phyloP scores from a whole-genome alignment of 176 grass and related monocot genomes.

The bread wheat (Triticum aestivum) region IWGSC_CS_RefSeq_v2.1 NC_057806.1:547610113-547610612 shows the following conservation, averaged over 20 bases:
- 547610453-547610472: background rate
- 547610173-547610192: background rate
- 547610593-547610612: background rate
- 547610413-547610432: background rate
- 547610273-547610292: background rate
- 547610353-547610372: background rate
- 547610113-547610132: too few species aligned
- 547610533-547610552: background rate
- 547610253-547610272: background rate
- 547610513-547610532: background rate
- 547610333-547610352: background rate
- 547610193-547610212: conserved; percentile 6
- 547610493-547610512: background rate
- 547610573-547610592: background rate
- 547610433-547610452: background rate
- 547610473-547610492: background rate
- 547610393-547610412: background rate
- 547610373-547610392: background rate
- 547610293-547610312: background rate
- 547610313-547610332: background rate
- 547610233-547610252: background rate
- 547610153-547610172: too few species aligned
- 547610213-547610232: background rate
- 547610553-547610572: background rate
- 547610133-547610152: too few species aligned